Evolutionary conservation across 495 filamentous ascomycete genomes (phyloP), one percentile per base, ranked within the genome.

Genomic region (Neurospora intermedia): DNA sequence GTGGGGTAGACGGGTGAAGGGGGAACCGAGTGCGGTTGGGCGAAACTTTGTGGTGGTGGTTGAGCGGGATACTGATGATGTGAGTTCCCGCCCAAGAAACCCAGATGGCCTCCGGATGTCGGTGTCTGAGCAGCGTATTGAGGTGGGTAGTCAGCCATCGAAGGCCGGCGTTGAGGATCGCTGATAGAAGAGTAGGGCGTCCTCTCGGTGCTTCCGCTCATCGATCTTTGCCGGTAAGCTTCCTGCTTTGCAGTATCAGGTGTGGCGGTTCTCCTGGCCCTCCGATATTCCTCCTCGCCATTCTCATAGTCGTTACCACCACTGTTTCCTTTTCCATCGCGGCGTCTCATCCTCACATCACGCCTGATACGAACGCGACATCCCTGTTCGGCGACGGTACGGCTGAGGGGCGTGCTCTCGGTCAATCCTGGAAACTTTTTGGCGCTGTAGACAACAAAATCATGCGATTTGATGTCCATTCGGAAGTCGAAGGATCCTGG

Each of bases 361-460:
- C 96, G 92, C 74, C 96, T 89, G 77, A 99, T 99, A 38, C 96
- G 91, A 54, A 99, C 96, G 73, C 96, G 94, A 80, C 96, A 99
- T 48, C 96, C 96, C 81, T 99, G 96, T 80, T 99, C 96, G 10
- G 96, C 94, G 72, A 99, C 94, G 46, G 92, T 90, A 62, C 94
- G 91, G 77, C 95, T 98, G 43, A 98, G 85, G 6, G 87, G 84
- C 0, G 96, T 99, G 82, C 94, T 97, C 81, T 96, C 94, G 2
- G 93, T 90, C 76, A 99, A 83, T 13, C 96, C 96, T 45, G 96
- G 96, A 84, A 99, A 99, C 84, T 98, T 99, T 89, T 99, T 99
- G 35, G 96, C 96, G 77, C 94, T 97, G 84, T 90, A 99, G 11
- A 98, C 96, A 7, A 86, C 89, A 79, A 99, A 99, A 2, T 93